phyloP scores from a whole-genome alignment of 148 eudicot species.

The Rhododendron henanense region DNA sequence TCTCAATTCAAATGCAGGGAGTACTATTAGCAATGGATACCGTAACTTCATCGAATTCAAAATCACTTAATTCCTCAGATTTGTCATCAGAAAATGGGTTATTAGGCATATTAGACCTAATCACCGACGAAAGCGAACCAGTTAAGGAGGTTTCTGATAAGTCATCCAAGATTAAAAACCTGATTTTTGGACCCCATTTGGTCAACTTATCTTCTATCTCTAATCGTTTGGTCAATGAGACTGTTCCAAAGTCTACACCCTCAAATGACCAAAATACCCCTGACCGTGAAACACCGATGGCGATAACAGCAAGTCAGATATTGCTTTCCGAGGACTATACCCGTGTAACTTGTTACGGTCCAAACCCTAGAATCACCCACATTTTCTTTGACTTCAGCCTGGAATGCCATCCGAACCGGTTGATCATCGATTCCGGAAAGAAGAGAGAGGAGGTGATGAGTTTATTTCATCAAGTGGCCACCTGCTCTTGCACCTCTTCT shows the following conservation, averaged over 20 bases:
- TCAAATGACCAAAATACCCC: background rate
- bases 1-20: background rate
- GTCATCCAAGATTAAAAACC: background rate
- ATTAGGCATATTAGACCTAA: background rate
- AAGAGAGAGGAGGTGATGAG: background rate
- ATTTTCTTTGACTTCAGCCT: background rate
- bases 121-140: background rate
- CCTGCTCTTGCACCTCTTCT: background rate
- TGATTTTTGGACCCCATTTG: background rate
- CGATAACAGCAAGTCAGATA: background rate
- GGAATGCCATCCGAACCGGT: background rate
- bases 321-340: background rate
- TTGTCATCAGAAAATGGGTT: background rate
- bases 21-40: background rate
- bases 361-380: conserved; percentile 4
- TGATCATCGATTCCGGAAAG: background rate
- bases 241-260: background rate
- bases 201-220: background rate
- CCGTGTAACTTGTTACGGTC: background rate
- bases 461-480: background rate
- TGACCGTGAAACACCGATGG: background rate
- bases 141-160: background rate
- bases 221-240: background rate
- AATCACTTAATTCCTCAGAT: background rate
- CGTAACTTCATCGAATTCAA: background rate